Evolutionary conservation across 2,329 filamentous ascomycete species (phyloP), one percentile per base, ranked within the genome.

Genomic region (Arachnomyces sp.): DNA sequence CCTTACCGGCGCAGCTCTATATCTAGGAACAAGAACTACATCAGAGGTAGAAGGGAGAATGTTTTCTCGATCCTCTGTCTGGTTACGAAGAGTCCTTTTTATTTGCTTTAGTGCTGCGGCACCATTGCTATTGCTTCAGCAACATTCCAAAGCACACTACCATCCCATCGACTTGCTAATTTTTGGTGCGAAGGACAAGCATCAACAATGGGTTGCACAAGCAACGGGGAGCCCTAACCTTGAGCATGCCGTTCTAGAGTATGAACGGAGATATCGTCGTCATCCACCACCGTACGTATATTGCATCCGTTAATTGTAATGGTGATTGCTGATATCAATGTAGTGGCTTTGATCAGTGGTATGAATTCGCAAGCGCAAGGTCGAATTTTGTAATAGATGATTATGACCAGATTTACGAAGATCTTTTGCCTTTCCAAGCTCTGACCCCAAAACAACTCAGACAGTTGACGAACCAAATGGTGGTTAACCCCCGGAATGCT

Each of bases 111-210:
- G 63, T n/a, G 40, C 71, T 46, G 63, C 65, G 43, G 45, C 67
- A 3, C 53, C 59, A 28, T 55, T 71, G 5, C 63, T 59, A 36
- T 56, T 64, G 18, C 59, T 63, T 21, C 66, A 67, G 38, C 63
- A 67, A 39, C 63, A 60, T 15, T 59, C 60, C 13, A 48, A 60
- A 16, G 52, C 65, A 13, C 56, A 60, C 13, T 63, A 64, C 29
- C 76, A 80, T 51, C 75, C 77, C 0, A 77, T 80, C 36, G 70
- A 75, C 38, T 52, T 67, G 28, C 61, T 80, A 13, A 73, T 79
- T 18, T 67, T 71, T 34, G 58, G 72, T 13, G 74, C 69, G 12
- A 62, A 64, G 36, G 44, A 58, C 2, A 61, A 66, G 33, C 72
- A 78, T 46, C 57, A 72, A n/a, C 49, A 55, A 3, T 80, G 74